phyloP scores from a whole-genome alignment of 2,329 filamentous ascomycete species.

The Cladorrhinum sp. region DNA sequence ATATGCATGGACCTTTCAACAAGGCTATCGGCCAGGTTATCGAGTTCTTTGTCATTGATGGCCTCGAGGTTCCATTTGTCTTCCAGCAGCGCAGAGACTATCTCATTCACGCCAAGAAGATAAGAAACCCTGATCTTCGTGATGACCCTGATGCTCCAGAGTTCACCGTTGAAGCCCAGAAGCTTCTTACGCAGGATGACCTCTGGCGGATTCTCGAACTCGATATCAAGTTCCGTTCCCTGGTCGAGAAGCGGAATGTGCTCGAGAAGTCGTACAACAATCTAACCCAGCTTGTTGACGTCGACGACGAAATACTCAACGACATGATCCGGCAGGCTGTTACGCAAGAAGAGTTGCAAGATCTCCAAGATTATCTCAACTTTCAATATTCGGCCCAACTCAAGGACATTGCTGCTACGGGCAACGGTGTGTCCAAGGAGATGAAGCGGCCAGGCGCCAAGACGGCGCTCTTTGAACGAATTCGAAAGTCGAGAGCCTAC shows the following conservation, averaged over 20 bases:
- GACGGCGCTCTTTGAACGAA: slow-evolving; percentile 76
- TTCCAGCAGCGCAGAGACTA: slow-evolving; percentile 99
- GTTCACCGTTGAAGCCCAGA: slow-evolving; percentile 75
- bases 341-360: slow-evolving; percentile 93
- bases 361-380: slow-evolving; percentile 93
- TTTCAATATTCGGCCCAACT: slow-evolving; percentile 86
- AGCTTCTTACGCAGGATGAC: slow-evolving; percentile 87
- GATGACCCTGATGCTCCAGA: slow-evolving; percentile 69
- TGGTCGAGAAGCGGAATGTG: slow-evolving; percentile 86
- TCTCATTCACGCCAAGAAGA: slow-evolving; percentile 81
- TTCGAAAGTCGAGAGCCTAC: slow-evolving; percentile 76
- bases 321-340: slow-evolving; percentile 76
- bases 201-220: slow-evolving; percentile 93
- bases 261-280: slow-evolving; percentile 77
- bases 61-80: slow-evolving; percentile 94
- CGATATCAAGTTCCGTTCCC: slow-evolving; percentile 90
- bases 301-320: slow-evolving; percentile 73
- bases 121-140: slow-evolving; percentile 54
- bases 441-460: slow-evolving; percentile 80
- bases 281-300: slow-evolving; percentile 55
- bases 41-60: slow-evolving; percentile 91
- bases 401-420: slow-evolving; percentile 69
- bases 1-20: slow-evolving; percentile 78
- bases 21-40: slow-evolving; percentile 88
- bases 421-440: slow-evolving; percentile 58